A percentile compares a stretch with the other conserved stretches of the same genome.
Evolutionary conservation across 345 rosid genomes (phyloP).

Genomic region (Linum usitatissimum): DNA sequence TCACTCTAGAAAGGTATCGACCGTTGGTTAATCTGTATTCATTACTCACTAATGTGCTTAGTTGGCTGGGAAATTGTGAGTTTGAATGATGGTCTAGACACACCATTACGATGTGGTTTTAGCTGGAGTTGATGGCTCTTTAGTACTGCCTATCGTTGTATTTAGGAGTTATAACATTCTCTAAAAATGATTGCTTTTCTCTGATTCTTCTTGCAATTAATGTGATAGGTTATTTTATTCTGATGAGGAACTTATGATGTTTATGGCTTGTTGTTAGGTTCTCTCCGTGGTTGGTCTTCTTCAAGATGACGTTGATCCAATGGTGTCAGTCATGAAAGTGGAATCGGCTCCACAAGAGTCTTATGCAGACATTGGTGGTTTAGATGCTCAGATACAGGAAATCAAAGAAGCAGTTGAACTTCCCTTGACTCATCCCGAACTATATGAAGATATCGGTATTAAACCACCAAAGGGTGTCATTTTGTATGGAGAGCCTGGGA

Average conservation of each 20-base stretch:
- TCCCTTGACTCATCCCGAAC: slow-evolving; percentile 94
- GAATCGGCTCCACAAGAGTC: slow-evolving; percentile 98
- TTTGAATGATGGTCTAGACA: too few relatives aligned
- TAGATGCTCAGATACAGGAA: slow-evolving; percentile 98
- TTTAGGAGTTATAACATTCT: too few relatives aligned
- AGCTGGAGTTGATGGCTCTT: too few relatives aligned
- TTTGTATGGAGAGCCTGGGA: slow-evolving; percentile 97
- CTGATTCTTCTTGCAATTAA: too few relatives aligned
- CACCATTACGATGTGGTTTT: too few relatives aligned
- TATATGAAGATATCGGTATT: slow-evolving; percentile 97
- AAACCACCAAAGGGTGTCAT: slow-evolving; percentile 99
- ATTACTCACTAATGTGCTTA: too few relatives aligned
- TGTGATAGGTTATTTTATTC: background rate
- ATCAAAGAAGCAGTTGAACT: slow-evolving; percentile 99
- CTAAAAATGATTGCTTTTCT: too few relatives aligned
- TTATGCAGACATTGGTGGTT: slow-evolving; percentile 96
- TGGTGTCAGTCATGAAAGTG: slow-evolving; percentile 99
- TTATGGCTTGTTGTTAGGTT: slow-evolving; percentile 32
- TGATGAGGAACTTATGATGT: background rate
- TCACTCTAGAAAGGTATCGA: too few relatives aligned
- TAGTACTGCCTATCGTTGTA: too few relatives aligned
- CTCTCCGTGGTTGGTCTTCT: slow-evolving; percentile 94
- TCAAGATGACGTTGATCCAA: slow-evolving; percentile 97
- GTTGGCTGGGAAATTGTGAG: too few relatives aligned
- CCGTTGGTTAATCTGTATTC: too few relatives aligned